Base-by-base conservation (phyloP, 345 rosid genomes). In the Salix dunnii region DNA sequence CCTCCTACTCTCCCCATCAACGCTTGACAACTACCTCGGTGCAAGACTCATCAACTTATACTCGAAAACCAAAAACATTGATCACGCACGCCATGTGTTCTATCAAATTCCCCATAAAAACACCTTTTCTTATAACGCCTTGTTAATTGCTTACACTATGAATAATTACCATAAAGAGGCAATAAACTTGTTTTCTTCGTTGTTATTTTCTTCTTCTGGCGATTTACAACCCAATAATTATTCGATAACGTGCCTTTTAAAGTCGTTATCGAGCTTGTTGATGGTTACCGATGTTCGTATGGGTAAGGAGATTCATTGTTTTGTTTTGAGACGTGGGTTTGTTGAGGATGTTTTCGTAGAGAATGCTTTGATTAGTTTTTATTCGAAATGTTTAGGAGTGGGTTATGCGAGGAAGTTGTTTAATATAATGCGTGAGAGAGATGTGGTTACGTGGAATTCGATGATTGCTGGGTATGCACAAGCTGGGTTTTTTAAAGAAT, bases 381-480 rank as follows among this genome's bases (percentile, higher is more conserved):
- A 92, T 70, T 72, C 93, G 3, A 91, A 86, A 75, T 91, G 94
- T 69, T 79, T 82, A 23, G 83, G 79, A 7, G 33, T 73, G 11
- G 79, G 64, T 38, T 87, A 63, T 51, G 93, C 92, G 10, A 84
- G 90, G 86, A 86, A 70, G 61, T 53, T 91, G 85, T 94, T 94
- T 67, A 92, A 89, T 76, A 72, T 43, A 75, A 90, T 91, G 93
- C 49, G 70, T 42, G 77, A 84, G 16, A 90, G 90, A 87, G 98
- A 92, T 78, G 79, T 87, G 1, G 93, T 94, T 35, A 81, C 94
- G 0, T 94, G 98, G 97, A 94, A 92, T 75, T 92, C 97, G 7
- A 90, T 94, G 94, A 87, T 92, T 75, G 80, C 94, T 0, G 97
- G 95, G 27, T 94, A 91, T 70, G 90, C 97, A 42, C 97, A 91